Conservation (phyloP, 169 alveolate species). For the Plasmodium billcollinsi region DNA sequence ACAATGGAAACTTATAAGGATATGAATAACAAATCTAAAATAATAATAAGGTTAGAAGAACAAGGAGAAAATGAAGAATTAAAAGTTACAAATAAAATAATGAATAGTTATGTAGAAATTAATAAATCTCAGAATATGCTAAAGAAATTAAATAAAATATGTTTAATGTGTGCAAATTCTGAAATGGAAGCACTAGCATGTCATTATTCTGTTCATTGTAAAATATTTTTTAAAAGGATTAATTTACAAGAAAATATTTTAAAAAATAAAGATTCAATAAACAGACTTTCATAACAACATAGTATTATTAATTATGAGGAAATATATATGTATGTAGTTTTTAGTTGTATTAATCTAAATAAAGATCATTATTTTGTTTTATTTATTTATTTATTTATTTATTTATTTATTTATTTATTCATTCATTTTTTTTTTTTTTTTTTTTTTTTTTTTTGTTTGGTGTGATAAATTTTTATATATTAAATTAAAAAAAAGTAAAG, state of each 20-base stretch:
- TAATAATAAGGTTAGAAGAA: constrained; percentile 4
- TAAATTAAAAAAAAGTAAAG: no score
- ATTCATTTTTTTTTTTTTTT: background rate
- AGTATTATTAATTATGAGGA: background rate
- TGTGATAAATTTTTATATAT: constrained; percentile 3
- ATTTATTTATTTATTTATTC: background rate
- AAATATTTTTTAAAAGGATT: constrained; percentile 65
- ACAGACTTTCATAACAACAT: background rate
- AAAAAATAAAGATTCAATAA: constrained; percentile 35
- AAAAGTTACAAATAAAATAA: constrained; percentile 39
- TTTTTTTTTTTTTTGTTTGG: background rate
- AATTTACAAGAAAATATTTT: constrained; percentile 66
- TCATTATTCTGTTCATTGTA: constrained; percentile 81
- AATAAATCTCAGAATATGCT: constrained; percentile 62
- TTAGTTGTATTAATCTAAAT: background rate
- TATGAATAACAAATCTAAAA: constrained; percentile 9
- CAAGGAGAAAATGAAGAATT: background rate
- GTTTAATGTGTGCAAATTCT: constrained; percentile 77
- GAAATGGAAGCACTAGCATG: constrained; percentile 78
- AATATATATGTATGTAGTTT: background rate
- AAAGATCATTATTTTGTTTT: background rate
- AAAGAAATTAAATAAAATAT: constrained; percentile 61
- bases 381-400: background rate
- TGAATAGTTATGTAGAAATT: constrained; percentile 36
- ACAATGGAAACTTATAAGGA: background rate